A percentile compares a stretch with the other conserved stretches of the same genome.
Conservation (phyloP, 129 eudicot genomes). For the Rutidosis leptorrhynchoides region DNA sequence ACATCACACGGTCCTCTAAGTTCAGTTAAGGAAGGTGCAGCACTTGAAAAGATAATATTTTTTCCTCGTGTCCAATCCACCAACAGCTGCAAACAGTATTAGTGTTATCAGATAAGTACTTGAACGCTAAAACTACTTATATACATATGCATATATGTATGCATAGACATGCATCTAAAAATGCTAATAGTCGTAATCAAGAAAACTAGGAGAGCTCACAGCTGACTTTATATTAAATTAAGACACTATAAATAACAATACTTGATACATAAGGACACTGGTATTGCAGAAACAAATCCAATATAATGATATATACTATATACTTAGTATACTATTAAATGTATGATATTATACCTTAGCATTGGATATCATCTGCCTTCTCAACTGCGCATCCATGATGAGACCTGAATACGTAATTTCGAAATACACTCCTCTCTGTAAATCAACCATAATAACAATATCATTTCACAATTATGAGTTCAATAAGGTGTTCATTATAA, state of each 20-base stretch:
- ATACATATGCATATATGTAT: background rate
- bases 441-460: slow-evolving; percentile 19
- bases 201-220: background rate
- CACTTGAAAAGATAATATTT: slow-evolving; percentile 69
- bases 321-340: too few relatives aligned
- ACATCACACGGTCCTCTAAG: slow-evolving; percentile 67
- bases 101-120: background rate
- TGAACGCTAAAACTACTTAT: too few relatives aligned
- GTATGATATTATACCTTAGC: slow-evolving; percentile 56
- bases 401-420: slow-evolving; percentile 77
- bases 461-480: slow-evolving; percentile 1
- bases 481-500: background rate
- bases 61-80: slow-evolving; percentile 94
- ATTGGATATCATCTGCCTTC: slow-evolving; percentile 70
- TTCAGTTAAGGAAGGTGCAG: slow-evolving; percentile 72
- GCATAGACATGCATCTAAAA: background rate
- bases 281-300: background rate
- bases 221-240: background rate
- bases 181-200: background rate
- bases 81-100: slow-evolving; percentile 55
- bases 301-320: background rate
- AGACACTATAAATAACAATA: slow-evolving; percentile 1
- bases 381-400: slow-evolving; percentile 60
- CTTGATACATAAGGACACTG: background rate
- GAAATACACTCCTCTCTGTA: slow-evolving; percentile 88